phyloP scores from a whole-genome alignment of 345 rosid genomes.

The Syzygium oleosum region DNA sequence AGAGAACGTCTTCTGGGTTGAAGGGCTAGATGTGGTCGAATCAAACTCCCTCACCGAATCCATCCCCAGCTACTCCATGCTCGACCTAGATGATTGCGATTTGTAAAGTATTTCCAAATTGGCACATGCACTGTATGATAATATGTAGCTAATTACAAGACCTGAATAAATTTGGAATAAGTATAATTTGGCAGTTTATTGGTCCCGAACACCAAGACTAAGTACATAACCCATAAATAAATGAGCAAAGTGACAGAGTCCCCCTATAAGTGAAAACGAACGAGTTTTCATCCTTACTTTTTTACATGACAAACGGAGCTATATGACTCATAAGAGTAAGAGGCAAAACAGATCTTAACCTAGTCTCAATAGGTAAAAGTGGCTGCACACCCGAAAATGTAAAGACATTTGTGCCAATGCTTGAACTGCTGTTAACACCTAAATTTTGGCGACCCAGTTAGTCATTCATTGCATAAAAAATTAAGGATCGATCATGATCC shows the following conservation, averaged over 20 bases:
- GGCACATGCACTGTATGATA: rapidly evolving
- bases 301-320: not conserved
- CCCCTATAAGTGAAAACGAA: no score
- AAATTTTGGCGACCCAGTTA: no score
- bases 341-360: not conserved
- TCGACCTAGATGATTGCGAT: no score
- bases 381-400: not conserved
- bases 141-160: not conserved
- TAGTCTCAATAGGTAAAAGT: not conserved
- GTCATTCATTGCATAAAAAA: no score
- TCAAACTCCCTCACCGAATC: not conserved
- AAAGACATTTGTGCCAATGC: not conserved
- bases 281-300: no score
- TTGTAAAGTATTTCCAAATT: not conserved
- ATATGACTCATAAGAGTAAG: not conserved
- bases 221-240: not conserved
- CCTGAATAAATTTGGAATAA: not conserved
- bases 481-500: no score
- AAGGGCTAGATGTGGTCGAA: not conserved
- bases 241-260: no score
- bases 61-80: not conserved
- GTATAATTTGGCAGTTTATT: no score
- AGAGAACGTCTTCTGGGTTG: not conserved
- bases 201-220: not conserved
- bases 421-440: not conserved